phyloP scores from a whole-genome alignment of 768 basidiomycete genomes.

The Botryobasidium botryosum region DNA sequence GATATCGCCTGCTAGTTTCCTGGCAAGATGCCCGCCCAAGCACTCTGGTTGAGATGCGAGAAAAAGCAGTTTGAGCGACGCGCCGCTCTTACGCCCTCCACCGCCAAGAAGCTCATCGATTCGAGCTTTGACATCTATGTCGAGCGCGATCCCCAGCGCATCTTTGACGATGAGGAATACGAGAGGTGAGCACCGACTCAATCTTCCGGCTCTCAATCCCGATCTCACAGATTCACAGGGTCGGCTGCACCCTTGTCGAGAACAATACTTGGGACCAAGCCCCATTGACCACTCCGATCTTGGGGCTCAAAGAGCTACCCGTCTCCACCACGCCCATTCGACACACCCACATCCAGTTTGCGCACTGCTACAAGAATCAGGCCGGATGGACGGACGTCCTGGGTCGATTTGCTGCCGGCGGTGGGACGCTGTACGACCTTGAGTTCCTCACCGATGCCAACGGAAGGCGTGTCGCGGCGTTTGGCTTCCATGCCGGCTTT shows the following conservation, averaged over 20 bases:
- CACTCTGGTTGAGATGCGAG: slow-evolving; percentile 93
- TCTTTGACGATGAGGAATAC: slow-evolving; percentile 87
- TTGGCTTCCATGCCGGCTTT: slow-evolving; percentile 96
- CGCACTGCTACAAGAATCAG: slow-evolving; percentile 94
- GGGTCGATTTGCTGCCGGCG: slow-evolving; percentile 66
- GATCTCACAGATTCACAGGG: slow-evolving; percentile 29
- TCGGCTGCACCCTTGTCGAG: slow-evolving; percentile 73
- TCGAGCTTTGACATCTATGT: slow-evolving; percentile 82
- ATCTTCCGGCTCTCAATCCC: slow-evolving; percentile 1
- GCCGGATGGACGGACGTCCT: slow-evolving; percentile 82
- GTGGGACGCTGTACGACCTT: slow-evolving; percentile 80
- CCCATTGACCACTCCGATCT: slow-evolving; percentile 56
- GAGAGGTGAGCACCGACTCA: slow-evolving; percentile 45
- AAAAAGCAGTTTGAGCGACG: slow-evolving; percentile 90
- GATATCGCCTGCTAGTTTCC: background rate
- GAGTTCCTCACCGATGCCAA: slow-evolving; percentile 79
- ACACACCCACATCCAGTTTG: slow-evolving; percentile 96
- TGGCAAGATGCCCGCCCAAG: slow-evolving; percentile 15
- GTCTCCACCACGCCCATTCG: slow-evolving; percentile 63
- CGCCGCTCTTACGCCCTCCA: slow-evolving; percentile 82
- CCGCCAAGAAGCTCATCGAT: slow-evolving; percentile 72
- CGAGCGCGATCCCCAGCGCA: slow-evolving; percentile 85
- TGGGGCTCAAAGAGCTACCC: slow-evolving; percentile 94
- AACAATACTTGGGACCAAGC: slow-evolving; percentile 84
- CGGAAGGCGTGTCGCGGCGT: slow-evolving; percentile 89